Base-by-base conservation (phyloP, 345 rosid species). In the Brassica rapa region DNA sequence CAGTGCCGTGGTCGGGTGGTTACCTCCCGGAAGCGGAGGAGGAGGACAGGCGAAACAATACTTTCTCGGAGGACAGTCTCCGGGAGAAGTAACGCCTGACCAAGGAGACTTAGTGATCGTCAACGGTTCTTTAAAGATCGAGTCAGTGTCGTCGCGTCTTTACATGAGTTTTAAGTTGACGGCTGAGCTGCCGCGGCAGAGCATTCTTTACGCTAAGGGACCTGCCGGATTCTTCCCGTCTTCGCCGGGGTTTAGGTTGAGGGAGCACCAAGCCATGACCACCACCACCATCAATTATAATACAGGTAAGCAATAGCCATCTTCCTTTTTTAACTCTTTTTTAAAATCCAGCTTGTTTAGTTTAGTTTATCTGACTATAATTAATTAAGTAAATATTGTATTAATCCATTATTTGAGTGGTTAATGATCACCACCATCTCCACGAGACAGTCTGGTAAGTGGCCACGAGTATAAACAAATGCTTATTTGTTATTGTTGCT, bases 1-100 rank as follows among this genome's bases (percentile, higher is more conserved):
- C 0, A 92, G 93, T 41, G 96, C 98, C 0, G 46, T 92, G 66
- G 96, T 90, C 7, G 98, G 96, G 4, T 93, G 96, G 97, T 2
- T 89, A 25, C 81, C 94, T 6, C 3, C 78, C 0, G 79, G 19
- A 19, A 19, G 55, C 41, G 85, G 86, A 2, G 4, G 37, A 3
- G 12, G n/a, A 1, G 71, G 82, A 5, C 33, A 3, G 1, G 76
- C 81, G 1, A 88, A 90, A 77, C 90, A 51, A 74, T 94, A 92
- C 16, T 71, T 68, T 8, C 87, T 94, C 3, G 77, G 84, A 1
- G 97, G 87, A 2, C 66, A 72, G 66, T 59, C 66, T 0, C 76
- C 94, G 0, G 23, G 7, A 7, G 75, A 76, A 64, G 97, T 94
- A 11, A 21, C 63, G 1, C 83, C 86, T 37, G 90, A 90, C 73